These are phyloP conservation scores for Colletotrichum higginsianum DNA, from an alignment of 2,329 filamentous ascomycete species.

Conservation along the genomic window DNA sequence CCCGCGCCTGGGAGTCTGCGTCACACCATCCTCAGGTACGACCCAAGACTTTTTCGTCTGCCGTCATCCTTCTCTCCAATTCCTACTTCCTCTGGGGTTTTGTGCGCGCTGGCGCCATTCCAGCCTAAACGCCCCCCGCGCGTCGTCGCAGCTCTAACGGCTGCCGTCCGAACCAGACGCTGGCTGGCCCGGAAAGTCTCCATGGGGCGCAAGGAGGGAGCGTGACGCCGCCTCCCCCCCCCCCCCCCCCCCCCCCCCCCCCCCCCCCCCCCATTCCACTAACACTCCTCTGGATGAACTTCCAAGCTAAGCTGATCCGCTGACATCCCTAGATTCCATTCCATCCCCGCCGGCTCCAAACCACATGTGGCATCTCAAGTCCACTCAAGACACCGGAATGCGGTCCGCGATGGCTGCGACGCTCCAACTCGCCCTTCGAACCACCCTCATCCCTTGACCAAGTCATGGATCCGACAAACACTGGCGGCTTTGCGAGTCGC, in stretches of 20 bases:
- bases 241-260: background rate
- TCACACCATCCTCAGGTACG: constrained; percentile 46
- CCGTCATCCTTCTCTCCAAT: constrained; percentile 30
- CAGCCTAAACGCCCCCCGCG: constrained; percentile 19
- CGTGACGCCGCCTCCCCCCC: constrained; percentile 25
- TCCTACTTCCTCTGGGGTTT: constrained; percentile 10
- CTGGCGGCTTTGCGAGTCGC: constrained; percentile 51
- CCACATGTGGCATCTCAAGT: constrained; percentile 35
- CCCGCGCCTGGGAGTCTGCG: constrained; percentile 51
- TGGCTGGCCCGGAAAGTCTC: constrained; percentile 9
- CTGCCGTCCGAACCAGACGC: constrained; percentile 2
- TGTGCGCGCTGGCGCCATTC: constrained; percentile 33
- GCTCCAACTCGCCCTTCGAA: constrained; percentile 47
- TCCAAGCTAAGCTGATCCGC: constrained; percentile 36
- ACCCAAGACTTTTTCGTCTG: constrained; percentile 33
- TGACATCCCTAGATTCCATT: constrained; percentile 37
- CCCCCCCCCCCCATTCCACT: constrained; percentile 21
- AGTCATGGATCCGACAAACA: constrained; percentile 51
- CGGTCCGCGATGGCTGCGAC: constrained; percentile 55
- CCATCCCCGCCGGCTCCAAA: constrained; percentile 23
- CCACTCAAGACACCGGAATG: constrained; percentile 51
- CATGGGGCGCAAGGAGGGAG: constrained; percentile 25
- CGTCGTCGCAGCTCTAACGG: constrained; percentile 33
- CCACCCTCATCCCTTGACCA: constrained; percentile 43
- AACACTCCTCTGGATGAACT: constrained; percentile 36